These are phyloP conservation scores for Diaporthe sp. DNA, from an alignment of 2,329 filamentous ascomycete genomes.

Conservation along the genomic window DNA sequence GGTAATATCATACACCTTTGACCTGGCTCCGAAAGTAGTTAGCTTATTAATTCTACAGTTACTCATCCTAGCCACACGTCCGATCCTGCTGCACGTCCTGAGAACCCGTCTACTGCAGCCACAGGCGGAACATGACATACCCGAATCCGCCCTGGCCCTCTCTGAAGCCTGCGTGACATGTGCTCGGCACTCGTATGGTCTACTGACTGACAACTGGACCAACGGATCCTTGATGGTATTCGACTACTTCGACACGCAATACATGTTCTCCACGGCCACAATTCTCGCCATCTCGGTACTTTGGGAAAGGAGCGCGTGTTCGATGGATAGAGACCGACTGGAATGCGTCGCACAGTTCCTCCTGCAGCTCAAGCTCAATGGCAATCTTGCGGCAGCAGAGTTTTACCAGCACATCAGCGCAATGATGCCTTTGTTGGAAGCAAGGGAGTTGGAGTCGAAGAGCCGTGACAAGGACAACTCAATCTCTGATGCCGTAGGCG, in stretches of 20 bases:
- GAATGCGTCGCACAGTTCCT: not conserved
- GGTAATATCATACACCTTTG: not conserved
- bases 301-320: not conserved
- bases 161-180: slow-evolving; percentile 10
- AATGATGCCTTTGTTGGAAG: not conserved
- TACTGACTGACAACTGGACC: not conserved
- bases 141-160: not conserved
- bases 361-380: not conserved
- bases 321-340: not conserved
- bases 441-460: not conserved
- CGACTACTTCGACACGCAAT: slow-evolving; percentile 15
- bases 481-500: not conserved
- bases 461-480: not conserved
- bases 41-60: not conserved
- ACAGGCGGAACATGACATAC: not conserved
- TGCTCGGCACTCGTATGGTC: not conserved
- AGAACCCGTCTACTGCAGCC: not conserved
- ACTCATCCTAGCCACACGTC: not conserved
- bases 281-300: slow-evolving; percentile 4
- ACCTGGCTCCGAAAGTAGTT: fast-evolving
- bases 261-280: not conserved
- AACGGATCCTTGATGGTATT: not conserved
- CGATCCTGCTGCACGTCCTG: not conserved
- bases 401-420: not conserved
- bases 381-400: not conserved